Percentiles rank a stretch among this genome's conserved stretches.
Conservation (phyloP, 73 alveolate species). For the Tetrahymena thermophila region DNA sequence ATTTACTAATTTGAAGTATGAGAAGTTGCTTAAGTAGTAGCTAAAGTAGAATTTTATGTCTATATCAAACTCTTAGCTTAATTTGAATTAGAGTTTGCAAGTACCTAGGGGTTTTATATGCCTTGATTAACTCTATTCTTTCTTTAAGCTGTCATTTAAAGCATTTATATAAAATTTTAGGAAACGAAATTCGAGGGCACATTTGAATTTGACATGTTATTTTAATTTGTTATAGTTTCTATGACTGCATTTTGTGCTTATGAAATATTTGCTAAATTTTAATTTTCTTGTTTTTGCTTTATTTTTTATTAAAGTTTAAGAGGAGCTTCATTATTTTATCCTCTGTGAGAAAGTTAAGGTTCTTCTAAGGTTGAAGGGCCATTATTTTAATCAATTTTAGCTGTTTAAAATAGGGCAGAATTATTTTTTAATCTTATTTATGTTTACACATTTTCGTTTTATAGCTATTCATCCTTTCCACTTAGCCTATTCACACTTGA, state of each 20-base stretch:
- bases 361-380: neutral
- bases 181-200: neutral
- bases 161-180: neutral
- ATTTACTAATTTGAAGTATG: neutral
- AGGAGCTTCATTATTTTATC: neutral
- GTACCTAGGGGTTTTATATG: neutral
- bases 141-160: neutral
- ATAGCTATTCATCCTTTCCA: neutral
- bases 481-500: neutral
- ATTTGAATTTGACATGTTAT: neutral
- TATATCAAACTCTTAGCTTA: neutral
- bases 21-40: neutral
- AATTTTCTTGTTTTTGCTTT: neutral
- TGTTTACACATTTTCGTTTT: neutral
- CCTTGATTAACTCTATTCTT: neutral
- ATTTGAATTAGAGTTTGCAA: neutral
- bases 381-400: neutral
- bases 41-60: neutral
- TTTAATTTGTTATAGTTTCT: neutral
- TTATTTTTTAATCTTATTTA: neutral
- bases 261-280: neutral
- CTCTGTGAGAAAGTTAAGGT: neutral
- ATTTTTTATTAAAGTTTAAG: neutral
- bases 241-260: neutral
- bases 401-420: neutral